Percentiles rank a stretch among this genome's conserved stretches.
These are phyloP conservation scores for Abortiporus biennis DNA, from an alignment of 1,284 basidiomycete species.

Conservation along the genomic window DNA sequence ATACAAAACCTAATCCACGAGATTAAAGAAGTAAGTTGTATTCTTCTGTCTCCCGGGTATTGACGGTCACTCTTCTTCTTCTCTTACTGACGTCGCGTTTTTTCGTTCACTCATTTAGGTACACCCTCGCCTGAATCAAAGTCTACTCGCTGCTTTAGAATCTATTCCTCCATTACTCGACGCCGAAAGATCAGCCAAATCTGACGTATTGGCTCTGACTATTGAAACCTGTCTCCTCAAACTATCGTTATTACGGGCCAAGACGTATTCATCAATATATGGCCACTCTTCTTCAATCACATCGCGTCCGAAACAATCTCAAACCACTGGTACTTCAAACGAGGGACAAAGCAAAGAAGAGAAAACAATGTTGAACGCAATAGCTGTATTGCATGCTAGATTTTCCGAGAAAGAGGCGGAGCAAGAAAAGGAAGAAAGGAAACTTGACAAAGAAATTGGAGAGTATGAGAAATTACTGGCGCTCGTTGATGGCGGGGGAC, in stretches of 20 bases:
- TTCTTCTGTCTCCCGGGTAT: not conserved
- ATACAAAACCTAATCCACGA: conserved; percentile 9
- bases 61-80: no score
- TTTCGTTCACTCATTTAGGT: no score
- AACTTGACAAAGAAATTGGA: conserved; percentile 32
- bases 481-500: conserved; percentile 32
- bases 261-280: conserved; percentile 33
- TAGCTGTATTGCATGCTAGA: conserved; percentile 27
- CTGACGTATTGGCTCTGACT: conserved; percentile 33
- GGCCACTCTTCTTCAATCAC: conserved; percentile 20
- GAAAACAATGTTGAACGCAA: conserved; percentile 30
- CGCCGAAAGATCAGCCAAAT: conserved; percentile 21
- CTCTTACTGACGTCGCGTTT: no score
- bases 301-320: conserved; percentile 14
- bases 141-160: conserved; percentile 23
- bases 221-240: conserved; percentile 43
- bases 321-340: not conserved
- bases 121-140: conserved; percentile 26
- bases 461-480: conserved; percentile 36
- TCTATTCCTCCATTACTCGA: conserved; percentile 25
- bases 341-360: not conserved
- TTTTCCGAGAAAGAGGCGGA: conserved; percentile 29
- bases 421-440: conserved; percentile 30
- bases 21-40: conserved; percentile 11
- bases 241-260: conserved; percentile 37